Base-by-base conservation (phyloP, 768 basidiomycete genomes). In the Amanita muscaria region DNA sequence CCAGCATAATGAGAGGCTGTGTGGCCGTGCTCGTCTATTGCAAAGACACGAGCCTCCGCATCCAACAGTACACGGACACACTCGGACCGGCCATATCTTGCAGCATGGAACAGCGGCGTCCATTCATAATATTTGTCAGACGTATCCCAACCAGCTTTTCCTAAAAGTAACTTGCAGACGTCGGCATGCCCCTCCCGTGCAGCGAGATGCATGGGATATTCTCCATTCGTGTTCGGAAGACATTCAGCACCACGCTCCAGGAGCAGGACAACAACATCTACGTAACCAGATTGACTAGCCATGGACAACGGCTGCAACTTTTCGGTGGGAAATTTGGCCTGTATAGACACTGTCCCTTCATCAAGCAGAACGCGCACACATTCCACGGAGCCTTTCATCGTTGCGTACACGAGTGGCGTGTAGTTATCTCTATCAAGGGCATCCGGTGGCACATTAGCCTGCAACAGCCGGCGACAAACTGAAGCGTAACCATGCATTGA, bases 81-180 rank as follows among this genome's bases (percentile, higher is more conserved):
- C 5, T 69, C 69, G 14, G 72, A 63, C 51, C 81, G 84, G 1
- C 93, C 92, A 50, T 90, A 83, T 29, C 89, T 82, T 4, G 92
- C 84, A 2, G 96, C 91, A 62, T 98, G 93, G 57, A 93, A 91
- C 34, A 98, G 72, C 19, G 96, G 96, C 5, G 93, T 98, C 91
- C 94, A 97, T 60, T 96, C 90, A 58, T 94, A 87, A 62, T 94
- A 98, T 64, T 93, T 98, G 72, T 99, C 96, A 1, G 83, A 80
- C 6, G 76, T 72, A 61, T 89, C 90, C 80, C 82, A 89, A 30
- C 81, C 89, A 39, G 79, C 83, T 31, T 78, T 78, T 23, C 68
- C 68, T 3, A 91, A 66, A 25, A 99, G 76, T 5, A 90, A 62
- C 47, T 65, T 72, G 60, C 93, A 94, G 15, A 96, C 78, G n/a